Base-by-base conservation (phyloP, 1,139 yeast genomes). In the Meyerozyma carpophila region DNA sequence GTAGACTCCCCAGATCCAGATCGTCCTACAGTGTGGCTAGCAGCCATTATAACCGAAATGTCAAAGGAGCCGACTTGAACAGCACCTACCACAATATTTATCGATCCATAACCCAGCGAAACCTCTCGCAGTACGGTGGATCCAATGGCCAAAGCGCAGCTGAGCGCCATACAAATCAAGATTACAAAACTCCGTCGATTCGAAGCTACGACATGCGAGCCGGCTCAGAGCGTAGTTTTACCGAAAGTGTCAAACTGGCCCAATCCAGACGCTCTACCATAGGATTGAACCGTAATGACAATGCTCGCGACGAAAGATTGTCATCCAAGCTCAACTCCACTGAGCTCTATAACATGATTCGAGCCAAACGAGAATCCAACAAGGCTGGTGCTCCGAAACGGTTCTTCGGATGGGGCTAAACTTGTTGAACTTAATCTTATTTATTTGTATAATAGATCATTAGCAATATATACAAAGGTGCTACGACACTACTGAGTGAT, bases 81-180 rank as follows among this genome's bases (percentile, higher is more conserved):
- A 54, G 52, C 26, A 61, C 71, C 9, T 67, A 65, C 45, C 57
- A 55, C 26, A 65, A 65, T 40, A 68, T 70, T 37, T 70, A 69
- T 49, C 56, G 63, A 43, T 66, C 72, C 7, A 61, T 70, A 13
- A 63, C 73, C n/a, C 70, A 61, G 50, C 52, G 70, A 36, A 65
- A 64, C 45, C 46, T 64, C 27, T 41, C 57, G 14, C 59, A 48
- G 40, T 47, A 47, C 36, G 39, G 26, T 18, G 41, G 32, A 16
- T 8, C 26, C 26, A 28, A 27, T 20, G 13, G 11, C 8, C 37
- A 21, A 34, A 18, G 26, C 14, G 26, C 16, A 9, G 16, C n/a
- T n/a, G 36, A 32, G 14, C 32, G 34, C 11, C 13, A 10, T n/a
- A n/a, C 20, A 11, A 18, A 8, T 10, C 20, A 34, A 18, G 26